phyloP scores from a whole-genome alignment of 139 green algal genomes.

The Picochlorum sp. region DNA sequence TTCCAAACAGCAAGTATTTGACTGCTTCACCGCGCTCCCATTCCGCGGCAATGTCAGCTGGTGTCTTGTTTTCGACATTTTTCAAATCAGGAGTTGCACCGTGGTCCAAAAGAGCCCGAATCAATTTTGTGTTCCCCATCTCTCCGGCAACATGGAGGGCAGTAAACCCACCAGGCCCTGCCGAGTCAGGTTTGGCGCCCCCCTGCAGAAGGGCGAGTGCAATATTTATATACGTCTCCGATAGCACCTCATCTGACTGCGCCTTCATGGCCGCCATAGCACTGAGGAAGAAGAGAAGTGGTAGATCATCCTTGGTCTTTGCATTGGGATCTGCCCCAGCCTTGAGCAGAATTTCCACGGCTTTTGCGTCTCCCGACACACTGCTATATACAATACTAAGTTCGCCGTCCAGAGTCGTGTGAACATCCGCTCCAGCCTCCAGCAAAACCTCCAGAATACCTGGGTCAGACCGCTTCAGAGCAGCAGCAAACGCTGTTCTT shows the following conservation, averaged over 20 bases:
- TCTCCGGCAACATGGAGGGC: slow-evolving; percentile 14
- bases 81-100: background rate
- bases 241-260: background rate
- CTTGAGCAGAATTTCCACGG: background rate
- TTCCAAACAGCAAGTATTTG: background rate
- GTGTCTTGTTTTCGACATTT: slow-evolving; percentile 6
- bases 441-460: background rate
- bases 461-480: background rate
- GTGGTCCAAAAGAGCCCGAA: background rate
- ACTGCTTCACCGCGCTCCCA: slow-evolving; percentile 3
- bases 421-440: background rate
- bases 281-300: slow-evolving; percentile 2
- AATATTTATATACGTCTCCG: background rate
- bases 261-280: slow-evolving; percentile 12
- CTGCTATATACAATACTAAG: background rate
- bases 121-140: background rate
- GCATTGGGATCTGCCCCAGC: slow-evolving; percentile 4
- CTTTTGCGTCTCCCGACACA: background rate
- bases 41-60: slow-evolving; percentile 3
- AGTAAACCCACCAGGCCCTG: slow-evolving; percentile 12
- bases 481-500: background rate
- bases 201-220: background rate
- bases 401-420: background rate
- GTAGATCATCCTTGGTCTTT: slow-evolving; percentile 1
- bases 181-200: background rate